Base-by-base conservation (phyloP, 2,329 filamentous ascomycete species). In the Xenosphaeropsis pyriputrescens region DNA sequence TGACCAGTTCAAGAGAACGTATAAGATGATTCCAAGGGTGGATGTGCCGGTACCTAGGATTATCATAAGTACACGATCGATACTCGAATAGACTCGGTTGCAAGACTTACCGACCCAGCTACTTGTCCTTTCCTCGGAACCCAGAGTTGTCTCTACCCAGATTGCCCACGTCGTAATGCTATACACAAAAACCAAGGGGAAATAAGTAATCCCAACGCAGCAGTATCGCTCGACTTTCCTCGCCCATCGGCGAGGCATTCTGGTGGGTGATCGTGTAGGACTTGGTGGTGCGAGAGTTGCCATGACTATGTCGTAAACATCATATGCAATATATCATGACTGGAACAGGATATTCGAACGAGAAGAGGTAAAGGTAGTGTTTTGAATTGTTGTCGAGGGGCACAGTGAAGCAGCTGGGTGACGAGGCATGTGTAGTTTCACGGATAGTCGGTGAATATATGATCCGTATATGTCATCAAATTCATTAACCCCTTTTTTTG, bases 161-260 rank as follows among this genome's bases (percentile, higher is more conserved):
- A 81, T 73, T 2, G 85, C 88, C 91, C 91, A 98, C 9, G 81
- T 81, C n/a, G 85, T 89, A 47, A 95, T 59, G 39, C 80, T 72
- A 53, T 94, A 95, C 41, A 96, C 84, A 54, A 96, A 94, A 18
- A 65, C 65, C 14, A 96, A 68, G n/a, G 89, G 89, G 48, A 93
- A 84, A 58, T 86, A 94, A 18, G 75, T 83, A 38, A 81, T 68
- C 43, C 76, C 72, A 32, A 69, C 64, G 63, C 88, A 96, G 67
- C 86, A 95, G 53, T 74, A 79, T 36, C 86, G 80, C 67, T 95
- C 88, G 50, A 83, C 67, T 56, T 70, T 74, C 45, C 81, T 70
- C 35, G 74, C 79, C 65, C 74, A 82, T 45, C 45, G 47, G 49
- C 70, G 70, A 3, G 65, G 59, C 68, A 75, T 75, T 46, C 53